A percentile compares a stretch with the other conserved stretches of the same genome.
These are phyloP conservation scores for Pezicula carpinea DNA, from an alignment of 2,329 filamentous ascomycete species.

Conservation along the genomic window DNA sequence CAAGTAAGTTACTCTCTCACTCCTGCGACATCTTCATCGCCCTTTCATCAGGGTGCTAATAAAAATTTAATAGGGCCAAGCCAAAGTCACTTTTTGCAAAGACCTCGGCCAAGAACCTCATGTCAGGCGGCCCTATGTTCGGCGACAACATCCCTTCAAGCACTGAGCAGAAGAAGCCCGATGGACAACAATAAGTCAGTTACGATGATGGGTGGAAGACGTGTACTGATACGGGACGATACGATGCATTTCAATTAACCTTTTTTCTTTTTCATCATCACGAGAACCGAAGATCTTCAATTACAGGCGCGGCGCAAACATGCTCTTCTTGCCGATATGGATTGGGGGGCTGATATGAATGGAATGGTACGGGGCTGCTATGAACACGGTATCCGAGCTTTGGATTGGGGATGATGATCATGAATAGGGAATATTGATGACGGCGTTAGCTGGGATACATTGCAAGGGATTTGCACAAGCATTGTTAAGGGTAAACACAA, in stretches of 20 bases:
- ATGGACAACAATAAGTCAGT: conserved; percentile 6
- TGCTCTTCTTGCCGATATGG: too few relatives aligned
- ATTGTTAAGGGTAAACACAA: too few relatives aligned
- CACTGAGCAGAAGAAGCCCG: conserved; percentile 4
- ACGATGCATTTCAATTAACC: neutral
- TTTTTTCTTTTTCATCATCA: conserved; percentile 1
- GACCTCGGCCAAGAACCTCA: conserved; percentile 58
- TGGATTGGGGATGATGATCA: neutral
- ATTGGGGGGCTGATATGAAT: conserved; percentile 1
- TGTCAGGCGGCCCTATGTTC: conserved; percentile 18
- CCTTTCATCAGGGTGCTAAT: conserved; percentile 3
- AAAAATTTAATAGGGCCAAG: conserved; percentile 46
- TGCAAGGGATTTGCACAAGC: conserved; percentile 13
- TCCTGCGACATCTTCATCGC: neutral
- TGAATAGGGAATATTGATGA: conserved; percentile 4
- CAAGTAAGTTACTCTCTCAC: conserved; percentile 54
- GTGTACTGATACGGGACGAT: neutral
- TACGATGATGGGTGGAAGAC: neutral
- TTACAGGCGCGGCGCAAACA: neutral
- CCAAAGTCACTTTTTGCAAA: conserved; percentile 65
- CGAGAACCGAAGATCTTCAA: neutral
- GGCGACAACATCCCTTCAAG: conserved; percentile 19
- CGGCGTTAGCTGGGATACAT: conserved; percentile 7
- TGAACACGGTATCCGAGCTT: neutral
- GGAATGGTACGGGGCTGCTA: conserved; percentile 1